Percentiles rank a stretch among this genome's conserved stretches.
Conservation (phyloP, 257 asterid genomes). For the Schizonepeta tenuifolia region DNA sequence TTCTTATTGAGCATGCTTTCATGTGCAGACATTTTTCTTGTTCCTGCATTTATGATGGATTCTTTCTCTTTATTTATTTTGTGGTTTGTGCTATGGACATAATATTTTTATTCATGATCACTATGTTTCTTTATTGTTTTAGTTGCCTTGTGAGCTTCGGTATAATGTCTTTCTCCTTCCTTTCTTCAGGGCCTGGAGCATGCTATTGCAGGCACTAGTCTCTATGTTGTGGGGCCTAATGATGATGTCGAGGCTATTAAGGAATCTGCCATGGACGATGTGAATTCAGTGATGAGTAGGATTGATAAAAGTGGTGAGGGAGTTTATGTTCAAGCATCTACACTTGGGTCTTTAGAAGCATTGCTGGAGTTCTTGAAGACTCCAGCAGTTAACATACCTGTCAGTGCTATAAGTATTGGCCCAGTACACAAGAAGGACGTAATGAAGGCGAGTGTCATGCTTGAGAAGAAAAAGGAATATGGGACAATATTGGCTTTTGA, state of each 20-base stretch:
- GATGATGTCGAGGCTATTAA: slow-evolving; percentile 80
- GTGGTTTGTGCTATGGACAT: too few relatives aligned
- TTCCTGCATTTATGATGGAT: too few relatives aligned
- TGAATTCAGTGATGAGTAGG: slow-evolving; percentile 91
- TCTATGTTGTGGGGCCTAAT: slow-evolving; percentile 84
- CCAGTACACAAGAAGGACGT: slow-evolving; percentile 95
- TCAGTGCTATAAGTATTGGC: slow-evolving; percentile 96
- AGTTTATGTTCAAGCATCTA: slow-evolving; percentile 96
- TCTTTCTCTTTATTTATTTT: too few relatives aligned
- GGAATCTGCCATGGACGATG: slow-evolving; percentile 93
- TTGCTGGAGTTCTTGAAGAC: slow-evolving; percentile 88
- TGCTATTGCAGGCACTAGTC: slow-evolving; percentile 95
- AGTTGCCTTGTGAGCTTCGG: slow-evolving; percentile 25
- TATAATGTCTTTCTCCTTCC: slow-evolving; percentile 15
- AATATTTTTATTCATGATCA: too few relatives aligned
- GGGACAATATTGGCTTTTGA: slow-evolving; percentile 94
- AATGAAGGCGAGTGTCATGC: slow-evolving; percentile 98
- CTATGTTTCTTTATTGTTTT: neutral
- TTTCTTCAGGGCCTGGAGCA: slow-evolving; percentile 89
- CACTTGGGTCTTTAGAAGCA: slow-evolving; percentile 97
- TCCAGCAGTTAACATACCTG: slow-evolving; percentile 92
- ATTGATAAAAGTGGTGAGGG: slow-evolving; percentile 94
- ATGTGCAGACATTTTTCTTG: too few relatives aligned
- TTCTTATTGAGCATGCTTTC: neutral
- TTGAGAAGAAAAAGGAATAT: slow-evolving; percentile 93